Conservation (phyloP, 495 filamentous ascomycete species). For the Viridothelium virens region DNA sequence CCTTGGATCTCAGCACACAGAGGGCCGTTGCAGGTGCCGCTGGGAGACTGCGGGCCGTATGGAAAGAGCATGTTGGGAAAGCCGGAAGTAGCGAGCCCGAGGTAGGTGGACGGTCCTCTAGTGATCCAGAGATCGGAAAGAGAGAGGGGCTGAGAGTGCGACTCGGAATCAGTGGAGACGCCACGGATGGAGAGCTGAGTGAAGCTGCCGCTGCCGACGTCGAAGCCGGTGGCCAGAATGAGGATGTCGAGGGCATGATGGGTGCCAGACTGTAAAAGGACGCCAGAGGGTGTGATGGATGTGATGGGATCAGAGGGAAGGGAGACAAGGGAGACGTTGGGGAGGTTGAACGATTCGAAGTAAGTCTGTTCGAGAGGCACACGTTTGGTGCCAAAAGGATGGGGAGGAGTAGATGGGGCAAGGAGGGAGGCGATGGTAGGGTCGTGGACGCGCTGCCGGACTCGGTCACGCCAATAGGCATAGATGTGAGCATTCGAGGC, state of each 20-base stretch:
- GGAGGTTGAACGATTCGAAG: conserved; percentile 26
- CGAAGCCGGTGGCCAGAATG: conserved; percentile 27
- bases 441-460: conserved; percentile 24
- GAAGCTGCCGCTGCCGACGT: conserved; percentile 20
- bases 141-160: neutral
- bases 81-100: conserved; percentile 42
- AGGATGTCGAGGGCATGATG: conserved; percentile 22
- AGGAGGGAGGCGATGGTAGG: conserved; percentile 23
- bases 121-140: neutral
- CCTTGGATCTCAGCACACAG: conserved; percentile 46
- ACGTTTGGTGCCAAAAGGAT: conserved; percentile 21
- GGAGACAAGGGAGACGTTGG: conserved; percentile 22
- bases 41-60: conserved; percentile 45
- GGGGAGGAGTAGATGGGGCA: conserved; percentile 14
- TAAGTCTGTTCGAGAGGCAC: conserved; percentile 24
- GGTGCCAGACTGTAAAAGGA: conserved; percentile 12
- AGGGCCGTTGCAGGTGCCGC: conserved; percentile 47
- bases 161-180: neutral
- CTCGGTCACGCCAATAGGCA: conserved; percentile 21
- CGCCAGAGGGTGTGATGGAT: conserved; percentile 13
- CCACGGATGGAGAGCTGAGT: conserved; percentile 18
- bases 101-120: conserved; percentile 39
- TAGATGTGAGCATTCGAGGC: conserved; percentile 23
- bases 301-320: conserved; percentile 23
- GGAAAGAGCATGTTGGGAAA: conserved; percentile 43